These are phyloP conservation scores for Tetrahymena elliotti DNA, from an alignment of 73 alveolate species.

Conservation along the genomic window DNA sequence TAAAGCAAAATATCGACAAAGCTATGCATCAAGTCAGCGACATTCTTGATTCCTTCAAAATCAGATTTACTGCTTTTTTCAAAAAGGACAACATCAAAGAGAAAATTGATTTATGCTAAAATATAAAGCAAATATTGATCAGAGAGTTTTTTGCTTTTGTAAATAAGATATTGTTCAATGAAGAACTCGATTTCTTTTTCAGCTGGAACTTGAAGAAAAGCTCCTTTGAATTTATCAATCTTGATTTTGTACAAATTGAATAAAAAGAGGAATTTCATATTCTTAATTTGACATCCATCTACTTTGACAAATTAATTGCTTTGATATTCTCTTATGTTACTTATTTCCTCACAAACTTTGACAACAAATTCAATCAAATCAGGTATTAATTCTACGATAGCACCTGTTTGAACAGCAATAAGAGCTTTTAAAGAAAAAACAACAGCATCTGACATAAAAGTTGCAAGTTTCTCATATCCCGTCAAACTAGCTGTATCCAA, in stretches of 20 bases:
- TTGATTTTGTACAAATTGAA: neutral
- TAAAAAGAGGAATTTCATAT: neutral
- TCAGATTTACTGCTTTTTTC: neutral
- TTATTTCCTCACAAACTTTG: neutral
- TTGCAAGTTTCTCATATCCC: neutral
- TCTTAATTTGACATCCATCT: neutral
- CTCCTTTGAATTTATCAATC: neutral
- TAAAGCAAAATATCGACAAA: neutral
- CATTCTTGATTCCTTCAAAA: neutral
- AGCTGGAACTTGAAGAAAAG: neutral
- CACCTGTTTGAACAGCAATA: neutral
- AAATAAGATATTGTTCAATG: neutral
- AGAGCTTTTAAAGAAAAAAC: neutral
- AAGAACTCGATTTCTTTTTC: neutral
- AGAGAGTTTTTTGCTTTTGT: neutral
- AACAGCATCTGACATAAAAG: neutral
- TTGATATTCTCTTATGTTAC: neutral
- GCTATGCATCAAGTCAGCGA: neutral
- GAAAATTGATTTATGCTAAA: neutral
- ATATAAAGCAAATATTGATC: neutral
- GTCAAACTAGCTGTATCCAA: neutral
- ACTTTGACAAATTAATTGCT: neutral
- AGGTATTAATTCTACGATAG: neutral
- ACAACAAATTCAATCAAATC: neutral
- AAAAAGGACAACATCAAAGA: neutral